Evolutionary conservation across 345 rosid genomes (phyloP), one percentile per base, ranked within the genome.

Genomic region (Citrus inodora): DNA sequence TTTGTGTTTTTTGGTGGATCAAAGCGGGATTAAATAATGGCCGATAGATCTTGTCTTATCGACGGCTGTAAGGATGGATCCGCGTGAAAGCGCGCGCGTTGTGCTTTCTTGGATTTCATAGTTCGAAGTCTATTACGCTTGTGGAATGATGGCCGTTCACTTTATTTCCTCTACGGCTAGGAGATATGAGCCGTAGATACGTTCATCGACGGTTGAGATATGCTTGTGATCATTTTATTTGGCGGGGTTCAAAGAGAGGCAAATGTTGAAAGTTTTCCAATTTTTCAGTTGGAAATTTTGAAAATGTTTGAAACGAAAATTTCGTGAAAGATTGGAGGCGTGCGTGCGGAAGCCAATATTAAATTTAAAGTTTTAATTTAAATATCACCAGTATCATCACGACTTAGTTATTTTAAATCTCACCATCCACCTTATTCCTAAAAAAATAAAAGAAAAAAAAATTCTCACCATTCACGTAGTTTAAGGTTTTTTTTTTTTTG

Each of bases 171-270:
- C 53, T 46, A 51, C 74, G 70, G 55, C 73, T 53, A 61, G 6
- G n/a, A 42, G 42, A 10, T 67, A 16, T 22, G 63, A 25, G 6
- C 78, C 74, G 78, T 80, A 2, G 70, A 61, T 73, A 24, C n/a
- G 11, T 35, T 28, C 37, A 28, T 66, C 40, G 27, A 79, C 25
- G 81, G 81, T 53, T 22, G 30, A 11, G 5, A 35, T 40, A 9
- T 28, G 16, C 28, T 27, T 19, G 7, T 4, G 5, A 59, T 13
- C 21, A 25, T 25, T 32, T 55, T 25, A 4, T 71, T 55, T 73
- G 53, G 51, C 65, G 76, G 66, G 42, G 2, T 78, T 78, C 76
- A 63, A 73, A 70, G 66, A 7, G 9, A 4, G 56, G 59, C 59
- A 16, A 46, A 46, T 19, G 75, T 21, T 68, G 10, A 53, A 27